Evolutionary conservation across 2,329 filamentous ascomycete species (phyloP).

Genomic region (Ampelomyces quisqualis): DNA sequence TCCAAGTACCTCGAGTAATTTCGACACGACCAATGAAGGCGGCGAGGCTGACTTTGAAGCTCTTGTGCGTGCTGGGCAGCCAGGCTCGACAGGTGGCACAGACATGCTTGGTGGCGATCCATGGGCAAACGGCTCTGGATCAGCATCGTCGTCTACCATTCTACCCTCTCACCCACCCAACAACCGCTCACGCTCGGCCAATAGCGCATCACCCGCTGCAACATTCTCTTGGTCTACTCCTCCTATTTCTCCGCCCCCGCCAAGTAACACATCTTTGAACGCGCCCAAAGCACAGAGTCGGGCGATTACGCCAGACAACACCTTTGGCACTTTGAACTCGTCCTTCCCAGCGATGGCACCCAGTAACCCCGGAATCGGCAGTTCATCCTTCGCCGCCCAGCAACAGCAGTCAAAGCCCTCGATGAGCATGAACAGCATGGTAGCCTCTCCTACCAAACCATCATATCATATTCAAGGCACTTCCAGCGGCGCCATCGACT

Average conservation of each 20-base stretch:
- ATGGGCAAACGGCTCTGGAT: slow-evolving; percentile 44
- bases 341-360: slow-evolving; percentile 41
- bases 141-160: slow-evolving; percentile 33
- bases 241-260: slow-evolving; percentile 42
- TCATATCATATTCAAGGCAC: slow-evolving; percentile 24
- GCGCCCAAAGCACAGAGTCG: slow-evolving; percentile 39
- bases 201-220: slow-evolving; percentile 37
- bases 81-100: slow-evolving; percentile 35
- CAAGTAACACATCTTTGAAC: slow-evolving; percentile 23
- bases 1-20: slow-evolving; percentile 55
- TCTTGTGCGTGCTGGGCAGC: slow-evolving; percentile 77
- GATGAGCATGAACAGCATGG: slow-evolving; percentile 39
- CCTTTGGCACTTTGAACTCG: slow-evolving; percentile 44
- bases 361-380: slow-evolving; percentile 38
- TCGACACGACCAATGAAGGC: slow-evolving; percentile 57
- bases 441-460: slow-evolving; percentile 26
- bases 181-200: slow-evolving; percentile 28
- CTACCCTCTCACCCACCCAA: slow-evolving; percentile 34
- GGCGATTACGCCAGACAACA: slow-evolving; percentile 56
- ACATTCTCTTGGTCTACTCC: slow-evolving; percentile 52
- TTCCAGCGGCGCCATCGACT: slow-evolving; percentile 24
- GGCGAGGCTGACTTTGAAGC: slow-evolving; percentile 79
- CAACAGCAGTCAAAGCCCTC: slow-evolving; percentile 42
- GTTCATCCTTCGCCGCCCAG: slow-evolving; percentile 39
- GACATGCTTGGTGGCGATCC: slow-evolving; percentile 48